Evolutionary conservation across 2,329 filamentous ascomycete species (phyloP).

Genomic region (Pseudogymnoascus sp.): DNA sequence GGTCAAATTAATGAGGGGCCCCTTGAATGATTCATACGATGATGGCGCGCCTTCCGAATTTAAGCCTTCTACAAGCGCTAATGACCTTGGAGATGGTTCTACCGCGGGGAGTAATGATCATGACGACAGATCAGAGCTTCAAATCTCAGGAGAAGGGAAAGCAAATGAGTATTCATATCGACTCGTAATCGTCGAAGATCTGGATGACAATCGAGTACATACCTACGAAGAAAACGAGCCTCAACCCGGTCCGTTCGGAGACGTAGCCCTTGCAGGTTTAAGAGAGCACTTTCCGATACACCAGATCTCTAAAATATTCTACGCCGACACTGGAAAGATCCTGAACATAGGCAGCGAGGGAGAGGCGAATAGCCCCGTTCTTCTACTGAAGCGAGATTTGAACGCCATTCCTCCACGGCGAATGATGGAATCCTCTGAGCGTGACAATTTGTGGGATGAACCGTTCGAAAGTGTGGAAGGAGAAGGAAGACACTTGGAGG

Average conservation of each 20-base stretch:
- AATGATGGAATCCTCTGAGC: conserved; percentile 49
- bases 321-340: conserved; percentile 68
- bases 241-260: conserved; percentile 49
- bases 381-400: conserved; percentile 60
- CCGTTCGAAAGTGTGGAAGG: conserved; percentile 17
- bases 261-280: conserved; percentile 54
- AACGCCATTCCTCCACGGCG: conserved; percentile 58
- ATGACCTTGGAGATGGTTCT: conserved; percentile 24
- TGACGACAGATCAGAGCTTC: neutral
- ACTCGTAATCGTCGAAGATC: conserved; percentile 59
- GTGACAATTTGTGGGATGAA: conserved; percentile 22
- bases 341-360: conserved; percentile 61
- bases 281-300: conserved; percentile 62
- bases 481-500: conserved; percentile 18
- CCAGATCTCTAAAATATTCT: conserved; percentile 69
- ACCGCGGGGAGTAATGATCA: neutral
- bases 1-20: conserved; percentile 53
- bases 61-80: conserved; percentile 10
- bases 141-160: conserved; percentile 21
- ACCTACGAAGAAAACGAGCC: conserved; percentile 53
- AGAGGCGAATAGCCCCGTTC: conserved; percentile 59
- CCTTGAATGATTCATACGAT: neutral
- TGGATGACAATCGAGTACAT: conserved; percentile 63
- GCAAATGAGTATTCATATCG: conserved; percentile 59
- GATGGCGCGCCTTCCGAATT: neutral